Evolutionary conservation across 768 basidiomycete genomes (phyloP).

Genomic region (Piloderma croceum): DNA sequence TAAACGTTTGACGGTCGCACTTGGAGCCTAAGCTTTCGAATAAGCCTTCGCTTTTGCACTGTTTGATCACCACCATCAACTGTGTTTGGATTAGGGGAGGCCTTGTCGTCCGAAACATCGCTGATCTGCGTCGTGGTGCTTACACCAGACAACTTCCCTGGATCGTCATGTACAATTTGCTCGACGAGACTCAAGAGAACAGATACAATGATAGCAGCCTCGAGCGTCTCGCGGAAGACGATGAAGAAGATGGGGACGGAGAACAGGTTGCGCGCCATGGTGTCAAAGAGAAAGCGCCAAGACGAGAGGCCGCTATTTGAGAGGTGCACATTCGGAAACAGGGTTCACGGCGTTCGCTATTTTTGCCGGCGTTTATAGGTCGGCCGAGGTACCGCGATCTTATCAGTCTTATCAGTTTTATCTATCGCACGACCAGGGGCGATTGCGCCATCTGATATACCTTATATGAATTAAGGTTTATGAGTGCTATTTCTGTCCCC

Average conservation of each 20-base stretch:
- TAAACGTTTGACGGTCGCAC: neutral
- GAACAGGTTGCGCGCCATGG: conserved; percentile 73
- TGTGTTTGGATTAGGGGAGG: conserved; percentile 20
- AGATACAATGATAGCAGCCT: conserved; percentile 88
- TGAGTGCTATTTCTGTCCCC: too few species aligned
- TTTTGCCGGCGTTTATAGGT: too few species aligned
- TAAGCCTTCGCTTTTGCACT: conserved; percentile 36
- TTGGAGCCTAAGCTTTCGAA: conserved; percentile 69
- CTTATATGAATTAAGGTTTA: too few species aligned
- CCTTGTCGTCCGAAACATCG: conserved; percentile 23
- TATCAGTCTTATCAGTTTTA: too few species aligned
- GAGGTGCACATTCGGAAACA: too few species aligned
- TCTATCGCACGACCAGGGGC: too few species aligned
- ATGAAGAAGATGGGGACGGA: conserved; percentile 95
- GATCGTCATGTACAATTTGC: conserved; percentile 57
- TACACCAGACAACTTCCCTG: too few species aligned
- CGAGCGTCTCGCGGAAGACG: conserved; percentile 90
- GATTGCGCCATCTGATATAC: too few species aligned
- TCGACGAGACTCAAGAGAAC: conserved; percentile 90
- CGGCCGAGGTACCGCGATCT: conserved; percentile 1
- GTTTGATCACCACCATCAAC: conserved; percentile 24
- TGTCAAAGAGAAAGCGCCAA: too few species aligned
- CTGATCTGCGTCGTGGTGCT: too few species aligned
- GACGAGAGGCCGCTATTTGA: too few species aligned
- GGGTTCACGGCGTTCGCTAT: too few species aligned